Base-by-base conservation (phyloP, 78 protist genomes). In the Thecamonas trahens region DNA sequence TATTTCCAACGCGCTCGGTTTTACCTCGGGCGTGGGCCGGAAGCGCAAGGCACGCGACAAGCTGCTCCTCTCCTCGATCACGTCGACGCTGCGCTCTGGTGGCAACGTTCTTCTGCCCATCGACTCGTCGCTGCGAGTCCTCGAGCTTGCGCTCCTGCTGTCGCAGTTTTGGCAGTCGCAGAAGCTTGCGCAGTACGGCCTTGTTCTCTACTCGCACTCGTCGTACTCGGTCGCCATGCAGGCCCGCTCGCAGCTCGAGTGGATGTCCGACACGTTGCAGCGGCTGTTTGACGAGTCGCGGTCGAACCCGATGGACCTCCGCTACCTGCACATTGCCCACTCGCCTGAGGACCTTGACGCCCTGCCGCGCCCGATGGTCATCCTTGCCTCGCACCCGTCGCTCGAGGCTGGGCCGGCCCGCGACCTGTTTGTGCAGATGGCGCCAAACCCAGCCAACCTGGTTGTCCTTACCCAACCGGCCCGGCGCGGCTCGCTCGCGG, bases 1-100 rank as follows among this genome's bases (percentile, higher is more conserved):
- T 20, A 92, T 92, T 24, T 84, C 94, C 28, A 93, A 85, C 45
- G 34, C 84, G 11, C n/a, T n/a, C n/a, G n/a, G n/a, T n/a, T n/a
- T n/a, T n/a, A n/a, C n/a, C n/a, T n/a, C n/a, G n/a, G n/a, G n/a
- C n/a, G n/a, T n/a, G n/a, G n/a, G n/a, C n/a, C n/a, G n/a, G n/a
- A n/a, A n/a, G n/a, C 29, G 54, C 39, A 69, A 82, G 26, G 71
- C 82, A 18, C 22, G 17, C 0, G 22, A 5, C 35, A 5, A 22
- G 35, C 7, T 52, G 31, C 28, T 61, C 26, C 45, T 61, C 9
- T 26, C 28, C 11, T 34, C 22, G 14, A 40, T 87, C 11, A 2
- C 20, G 32, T 6, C 26, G 49, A 67, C 85, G 15, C 58, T 90
- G 28, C 38, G 83, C 3, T 32, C 24, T 1, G 95, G 91, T 28